Evolutionary conservation across 2,329 filamentous ascomycete genomes (phyloP), one percentile per base, ranked within the genome.

Genomic region (Arachnomyces sp.): DNA sequence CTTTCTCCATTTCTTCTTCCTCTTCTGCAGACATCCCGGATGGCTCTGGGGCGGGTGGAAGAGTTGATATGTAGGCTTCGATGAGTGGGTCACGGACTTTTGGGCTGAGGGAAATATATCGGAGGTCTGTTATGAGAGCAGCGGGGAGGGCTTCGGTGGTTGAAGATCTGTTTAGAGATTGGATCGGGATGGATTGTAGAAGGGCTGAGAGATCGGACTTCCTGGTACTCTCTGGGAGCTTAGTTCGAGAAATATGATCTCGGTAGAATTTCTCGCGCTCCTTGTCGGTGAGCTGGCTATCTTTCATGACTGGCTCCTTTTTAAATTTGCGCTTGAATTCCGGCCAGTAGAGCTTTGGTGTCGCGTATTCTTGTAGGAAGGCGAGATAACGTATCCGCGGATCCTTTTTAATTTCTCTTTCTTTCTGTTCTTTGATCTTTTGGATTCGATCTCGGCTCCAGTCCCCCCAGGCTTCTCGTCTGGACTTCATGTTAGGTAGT

Each of bases 291-390:
- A 72, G 46, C 13, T 65, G 56, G 4, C 53, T 52, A 39, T 67
- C 63, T 41, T 61, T 68, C 84, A 98, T 88, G 38, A 81, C 75
- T 0, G 76, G 63, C 48, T 94, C 88, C 49, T 84, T 89, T 49
- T 83, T 84, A 63, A 80, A 92, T 59, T 95, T 98, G 28, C 92
- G 75, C 53, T 86, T 87, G 65, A 98, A 98, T 59, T 98, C 92
- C 0, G 86, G 83, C 92, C 92, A 98, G 70, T 94, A 98, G 1
- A 98, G 73, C 65, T 95, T 96, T 0, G 86, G 83, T 0, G 82
- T 92, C 0, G 89, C 90, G 50, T 87, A 77, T 36, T 82, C 77
- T 47, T 90, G 80, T 21, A 98, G 69, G 47, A 98, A 84, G 0
- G 77, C 75, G 44, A 96, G 67, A 60, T 93, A 98, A 1, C 82